Evolutionary conservation across 2,329 filamentous ascomycete species (phyloP).

Genomic region (Aspergillus floridensis): DNA sequence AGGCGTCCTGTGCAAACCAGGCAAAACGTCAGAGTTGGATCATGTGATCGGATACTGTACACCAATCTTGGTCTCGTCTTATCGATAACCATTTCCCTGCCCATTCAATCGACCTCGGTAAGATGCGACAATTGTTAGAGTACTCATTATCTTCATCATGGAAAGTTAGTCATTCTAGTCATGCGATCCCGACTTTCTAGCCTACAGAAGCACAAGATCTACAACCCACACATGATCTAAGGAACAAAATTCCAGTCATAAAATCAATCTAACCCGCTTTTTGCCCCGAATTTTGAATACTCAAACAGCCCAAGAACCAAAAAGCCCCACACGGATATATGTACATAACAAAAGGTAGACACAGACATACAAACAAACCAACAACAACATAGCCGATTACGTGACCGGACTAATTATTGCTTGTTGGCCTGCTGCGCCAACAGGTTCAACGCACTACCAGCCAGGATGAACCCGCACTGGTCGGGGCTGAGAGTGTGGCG

Average conservation of each 20-base stretch:
- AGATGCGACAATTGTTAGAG: no score
- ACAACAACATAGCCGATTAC: no score
- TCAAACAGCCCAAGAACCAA: background rate
- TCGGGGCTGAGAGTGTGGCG: constrained; percentile 85
- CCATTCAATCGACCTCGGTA: no score
- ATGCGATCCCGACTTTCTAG: no score
- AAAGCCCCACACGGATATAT: background rate
- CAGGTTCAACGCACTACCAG: constrained; percentile 89
- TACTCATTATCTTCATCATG: no score
- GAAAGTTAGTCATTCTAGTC: no score
- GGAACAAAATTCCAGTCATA: background rate
- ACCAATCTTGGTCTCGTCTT: background rate
- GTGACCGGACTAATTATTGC: background rate
- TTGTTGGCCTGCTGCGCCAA: constrained; percentile 54
- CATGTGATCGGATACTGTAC: background rate
- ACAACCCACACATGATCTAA: background rate
- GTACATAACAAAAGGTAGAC: background rate
- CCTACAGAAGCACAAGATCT: background rate
- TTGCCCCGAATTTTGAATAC: background rate
- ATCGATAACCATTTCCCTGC: background rate
- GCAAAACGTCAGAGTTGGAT: background rate
- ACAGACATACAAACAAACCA: background rate
- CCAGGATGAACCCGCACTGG: constrained; percentile 87
- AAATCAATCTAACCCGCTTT: background rate
- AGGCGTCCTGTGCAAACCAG: background rate